These are phyloP conservation scores for Sicyos edulis DNA, from an alignment of 306 rosid species.

Conservation along the genomic window DNA sequence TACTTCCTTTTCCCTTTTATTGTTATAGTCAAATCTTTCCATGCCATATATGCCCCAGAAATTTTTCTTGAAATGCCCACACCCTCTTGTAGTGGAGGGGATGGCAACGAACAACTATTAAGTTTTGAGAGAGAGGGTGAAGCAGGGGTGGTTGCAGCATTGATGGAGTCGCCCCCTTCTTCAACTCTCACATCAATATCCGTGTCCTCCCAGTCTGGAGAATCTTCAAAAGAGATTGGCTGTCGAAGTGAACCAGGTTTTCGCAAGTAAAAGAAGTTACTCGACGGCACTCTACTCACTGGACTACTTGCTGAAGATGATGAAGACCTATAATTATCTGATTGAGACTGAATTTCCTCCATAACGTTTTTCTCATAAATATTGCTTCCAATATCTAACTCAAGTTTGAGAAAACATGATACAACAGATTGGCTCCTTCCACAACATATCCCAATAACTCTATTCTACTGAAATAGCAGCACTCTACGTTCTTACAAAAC, in stretches of 20 bases:
- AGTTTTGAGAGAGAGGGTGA: conserved; percentile 92
- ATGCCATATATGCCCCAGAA: conserved; percentile 79
- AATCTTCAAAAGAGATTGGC: conserved; percentile 96
- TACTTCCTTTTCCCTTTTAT: conserved; percentile 92
- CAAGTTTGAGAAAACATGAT: conserved; percentile 27
- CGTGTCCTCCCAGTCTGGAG: conserved; percentile 97
- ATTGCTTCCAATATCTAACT: conserved; percentile 20
- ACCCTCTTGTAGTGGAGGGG: conserved; percentile 74
- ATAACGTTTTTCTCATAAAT: conserved; percentile 28
- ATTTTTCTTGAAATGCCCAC: conserved; percentile 55
- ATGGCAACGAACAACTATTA: conserved; percentile 80
- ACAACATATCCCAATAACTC: not conserved
- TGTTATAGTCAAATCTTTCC: conserved; percentile 94
- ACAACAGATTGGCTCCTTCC: conserved; percentile 19
- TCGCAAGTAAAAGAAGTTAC: conserved; percentile 90
- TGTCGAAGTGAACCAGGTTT: conserved; percentile 93
- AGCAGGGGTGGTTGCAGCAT: conserved; percentile 63
- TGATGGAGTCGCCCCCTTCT: conserved; percentile 83
- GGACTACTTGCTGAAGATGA: conserved; percentile 98
- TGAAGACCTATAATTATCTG: conserved; percentile 89
- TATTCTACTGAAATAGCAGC: not conserved
- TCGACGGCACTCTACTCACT: conserved; percentile 92
- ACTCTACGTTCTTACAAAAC: conserved; percentile 2
- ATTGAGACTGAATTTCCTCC: conserved; percentile 97
- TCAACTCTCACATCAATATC: conserved; percentile 67